A percentile compares a stretch with the other conserved stretches of the same genome.
Conservation (phyloP, 768 basidiomycete species). For the Sporobolomyces phaffii region DNA sequence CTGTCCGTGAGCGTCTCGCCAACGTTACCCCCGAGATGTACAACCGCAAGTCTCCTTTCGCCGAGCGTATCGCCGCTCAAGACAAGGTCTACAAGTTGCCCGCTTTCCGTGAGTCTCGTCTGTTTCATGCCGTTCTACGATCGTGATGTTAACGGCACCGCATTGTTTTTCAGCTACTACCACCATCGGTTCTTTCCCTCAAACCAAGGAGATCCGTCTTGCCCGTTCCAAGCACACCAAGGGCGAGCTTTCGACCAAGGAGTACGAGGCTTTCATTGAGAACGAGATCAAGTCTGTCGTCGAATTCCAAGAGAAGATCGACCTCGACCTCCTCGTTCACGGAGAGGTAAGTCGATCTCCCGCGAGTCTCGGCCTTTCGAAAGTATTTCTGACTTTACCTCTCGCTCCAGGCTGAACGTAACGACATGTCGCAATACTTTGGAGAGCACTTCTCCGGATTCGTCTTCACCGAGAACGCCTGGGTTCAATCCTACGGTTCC, state of each 20-base stretch:
- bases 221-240: slow-evolving; percentile 94
- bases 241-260: slow-evolving; percentile 70
- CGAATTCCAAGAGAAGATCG: slow-evolving; percentile 92
- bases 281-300: slow-evolving; percentile 92
- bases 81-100: slow-evolving; percentile 81
- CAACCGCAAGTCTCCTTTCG: slow-evolving; percentile 82
- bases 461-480: slow-evolving; percentile 95
- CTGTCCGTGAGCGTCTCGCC: slow-evolving; percentile 89
- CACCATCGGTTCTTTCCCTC: slow-evolving; percentile 51
- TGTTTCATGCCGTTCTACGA: slow-evolving; percentile 66
- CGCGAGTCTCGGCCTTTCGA: background rate
- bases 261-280: slow-evolving; percentile 98
- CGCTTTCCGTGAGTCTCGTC: slow-evolving; percentile 97
- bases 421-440: slow-evolving; percentile 99
- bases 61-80: slow-evolving; percentile 78
- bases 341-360: slow-evolving; percentile 56
- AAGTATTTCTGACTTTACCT: background rate
- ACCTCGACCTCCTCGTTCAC: slow-evolving; percentile 94
- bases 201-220: slow-evolving; percentile 97
- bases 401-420: slow-evolving; percentile 59
- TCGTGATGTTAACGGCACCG: slow-evolving; percentile 4
- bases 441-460: slow-evolving; percentile 92
- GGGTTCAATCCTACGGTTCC: slow-evolving; percentile 99
- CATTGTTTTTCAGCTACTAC: slow-evolving; percentile 24
- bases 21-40: slow-evolving; percentile 80